Evolutionary conservation across 208 protist genomes (phyloP), one percentile per base, ranked within the genome.

Genomic region (Crithidia expoeki): DNA sequence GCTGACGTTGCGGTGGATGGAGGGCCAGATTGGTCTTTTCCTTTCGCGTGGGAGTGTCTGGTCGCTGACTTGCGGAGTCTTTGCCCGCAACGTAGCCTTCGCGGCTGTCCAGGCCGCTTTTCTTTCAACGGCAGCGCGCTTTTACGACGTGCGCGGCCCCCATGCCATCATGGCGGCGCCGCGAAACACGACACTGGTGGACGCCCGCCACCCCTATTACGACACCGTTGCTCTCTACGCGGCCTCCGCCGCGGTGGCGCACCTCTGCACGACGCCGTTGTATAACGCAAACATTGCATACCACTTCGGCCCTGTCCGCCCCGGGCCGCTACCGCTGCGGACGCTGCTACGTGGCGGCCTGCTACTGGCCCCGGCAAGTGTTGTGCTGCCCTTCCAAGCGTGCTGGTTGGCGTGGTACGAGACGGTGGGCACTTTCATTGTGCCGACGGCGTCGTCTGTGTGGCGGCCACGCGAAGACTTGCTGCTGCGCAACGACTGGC

Each of bases 391-490:
- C 5, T 85, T 82, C 17, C 83, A 85, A 21, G 86, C 68, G 5
- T 87, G 60, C 49, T 96, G 88, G 84, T 63, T 94, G 32, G 68
- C 67, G 1, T 93, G 88, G 86, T 94, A 90, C 69, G 90, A 96
- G 64, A 93, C 86, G 0, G 56, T 72, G 0, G 84, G 85, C 17
- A 78, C 90, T 12, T 81, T 86, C 57, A 83, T 96, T 53, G 70
- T 96, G 27, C 86, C 90, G 21, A 89, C 80, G 12, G 57, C 69
- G 4, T 89, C 90, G 2, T 96, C 90, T 2, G 72, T 94, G 25
- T 76, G 89, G 36, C 80, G 90, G 4, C 77, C 79, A 19, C 75
- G 90, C 4, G 34, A 52, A 14, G 88, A 94, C 32, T 50, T 93
- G 27, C 53, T 94, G 25, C 23, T 78, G 55, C 63, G 57, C 1